A percentile compares a stretch with the other conserved stretches of the same genome.
phyloP scores from a whole-genome alignment of 108 stramenopile genomes.

The Parmales sp. region DNA sequence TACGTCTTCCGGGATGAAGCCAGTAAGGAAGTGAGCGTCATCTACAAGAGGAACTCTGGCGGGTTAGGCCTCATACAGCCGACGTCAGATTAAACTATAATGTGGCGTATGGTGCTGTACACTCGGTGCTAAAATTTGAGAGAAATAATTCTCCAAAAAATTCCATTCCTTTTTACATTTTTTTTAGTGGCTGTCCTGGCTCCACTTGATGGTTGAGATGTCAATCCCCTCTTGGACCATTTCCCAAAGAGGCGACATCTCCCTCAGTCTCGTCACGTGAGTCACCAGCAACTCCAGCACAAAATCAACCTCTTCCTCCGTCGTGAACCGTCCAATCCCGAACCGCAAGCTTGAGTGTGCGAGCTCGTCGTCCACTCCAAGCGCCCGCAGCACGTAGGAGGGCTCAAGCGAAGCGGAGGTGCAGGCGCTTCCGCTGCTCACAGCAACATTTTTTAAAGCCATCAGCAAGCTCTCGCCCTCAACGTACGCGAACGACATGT shows the following conservation, averaged over 20 bases:
- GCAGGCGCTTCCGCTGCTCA: slow-evolving; percentile 92
- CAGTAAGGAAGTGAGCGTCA: slow-evolving; percentile 59
- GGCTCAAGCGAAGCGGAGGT: slow-evolving; percentile 95
- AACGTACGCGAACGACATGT: slow-evolving; percentile 97
- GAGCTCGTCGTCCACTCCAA: slow-evolving; percentile 96
- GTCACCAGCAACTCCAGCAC: slow-evolving; percentile 77
- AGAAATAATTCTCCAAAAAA: too few relatives aligned
- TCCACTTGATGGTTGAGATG: slow-evolving; percentile 93
- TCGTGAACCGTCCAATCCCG: slow-evolving; percentile 92
- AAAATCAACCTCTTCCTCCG: slow-evolving; percentile 92
- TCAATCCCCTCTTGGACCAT: slow-evolving; percentile 99
- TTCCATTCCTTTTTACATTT: too few relatives aligned
- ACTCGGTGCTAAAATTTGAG: too few relatives aligned
- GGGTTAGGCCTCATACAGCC: slow-evolving; percentile 74
- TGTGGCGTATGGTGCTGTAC: too few relatives aligned
- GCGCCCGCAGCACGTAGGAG: slow-evolving; percentile 92
- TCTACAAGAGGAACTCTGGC: slow-evolving; percentile 83
- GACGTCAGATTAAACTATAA: too few relatives aligned
- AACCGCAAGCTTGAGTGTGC: slow-evolving; percentile 95
- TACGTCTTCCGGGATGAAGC: slow-evolving; percentile 75
- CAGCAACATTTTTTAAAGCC: slow-evolving; percentile 97
- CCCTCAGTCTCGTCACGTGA: slow-evolving; percentile 86
- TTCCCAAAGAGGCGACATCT: slow-evolving; percentile 98
- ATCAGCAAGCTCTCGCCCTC: slow-evolving; percentile 95
- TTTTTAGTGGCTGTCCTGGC: slow-evolving; percentile 73